Percentiles rank a stretch among this genome's conserved stretches.
Evolutionary conservation across 345 rosid species (phyloP).

Genomic region (Eucalyptus brandiana): DNA sequence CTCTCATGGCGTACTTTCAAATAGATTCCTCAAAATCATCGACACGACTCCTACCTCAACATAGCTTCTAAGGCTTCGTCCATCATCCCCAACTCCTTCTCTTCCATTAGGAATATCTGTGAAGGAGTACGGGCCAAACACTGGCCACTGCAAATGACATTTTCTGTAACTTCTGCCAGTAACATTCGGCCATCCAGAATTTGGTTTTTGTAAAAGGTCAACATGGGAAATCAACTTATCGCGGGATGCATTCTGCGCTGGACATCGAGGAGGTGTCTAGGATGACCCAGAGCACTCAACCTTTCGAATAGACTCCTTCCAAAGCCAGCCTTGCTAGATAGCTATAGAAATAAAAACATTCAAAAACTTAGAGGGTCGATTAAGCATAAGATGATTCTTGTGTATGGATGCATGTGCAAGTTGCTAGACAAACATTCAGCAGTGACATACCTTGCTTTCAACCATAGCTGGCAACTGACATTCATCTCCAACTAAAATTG

Average conservation of each 20-base stretch:
- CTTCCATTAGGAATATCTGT: not conserved
- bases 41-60: not conserved
- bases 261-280: not conserved
- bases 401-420: not conserved
- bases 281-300: not conserved
- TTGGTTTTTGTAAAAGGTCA: not conserved
- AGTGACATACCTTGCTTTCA: not conserved
- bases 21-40: not conserved
- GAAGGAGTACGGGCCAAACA: not conserved
- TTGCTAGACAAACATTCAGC: not conserved
- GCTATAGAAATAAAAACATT: not conserved
- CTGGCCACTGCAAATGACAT: not conserved
- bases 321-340: not conserved
- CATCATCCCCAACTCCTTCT: not conserved
- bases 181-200: not conserved
- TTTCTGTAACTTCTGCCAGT: not conserved
- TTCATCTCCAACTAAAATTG: not conserved
- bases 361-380: not conserved
- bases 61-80: not conserved
- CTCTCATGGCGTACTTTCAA: not conserved
- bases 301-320: not conserved
- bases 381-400: not conserved
- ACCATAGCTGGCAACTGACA: not conserved
- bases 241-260: not conserved
- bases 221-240: not conserved